phyloP scores from a whole-genome alignment of 108 stramenopile species.

The Licmophora abbreviata region DNA sequence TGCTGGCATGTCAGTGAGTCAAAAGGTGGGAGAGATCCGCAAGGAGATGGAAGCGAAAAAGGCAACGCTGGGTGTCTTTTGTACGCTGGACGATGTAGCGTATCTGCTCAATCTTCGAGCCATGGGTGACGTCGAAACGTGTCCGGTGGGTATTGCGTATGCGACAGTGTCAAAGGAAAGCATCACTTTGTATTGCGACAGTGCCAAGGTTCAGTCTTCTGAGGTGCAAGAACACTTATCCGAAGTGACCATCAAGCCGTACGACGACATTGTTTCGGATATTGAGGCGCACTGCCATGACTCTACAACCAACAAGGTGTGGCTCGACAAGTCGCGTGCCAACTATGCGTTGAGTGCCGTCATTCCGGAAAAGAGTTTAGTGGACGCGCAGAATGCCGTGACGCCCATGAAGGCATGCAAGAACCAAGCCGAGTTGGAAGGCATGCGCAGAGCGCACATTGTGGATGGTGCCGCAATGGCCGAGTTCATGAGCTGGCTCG shows the following conservation, averaged over 20 bases:
- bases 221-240: constrained; percentile 53
- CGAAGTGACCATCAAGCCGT: constrained; percentile 54
- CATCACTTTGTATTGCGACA: constrained; percentile 68
- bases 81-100: constrained; percentile 92
- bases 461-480: constrained; percentile 96
- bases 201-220: constrained; percentile 41
- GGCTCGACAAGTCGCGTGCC: constrained; percentile 56
- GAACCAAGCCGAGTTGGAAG: constrained; percentile 86
- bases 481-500: constrained; percentile 85
- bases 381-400: constrained; percentile 77
- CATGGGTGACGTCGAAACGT: constrained; percentile 82
- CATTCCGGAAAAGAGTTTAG: constrained; percentile 38
- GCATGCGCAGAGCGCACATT: constrained; percentile 87
- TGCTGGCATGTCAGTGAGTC: constrained; percentile 71
- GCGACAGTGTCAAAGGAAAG: constrained; percentile 68
- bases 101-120: constrained; percentile 92
- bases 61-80: constrained; percentile 81
- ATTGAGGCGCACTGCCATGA: constrained; percentile 44
- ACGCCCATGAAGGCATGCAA: constrained; percentile 92
- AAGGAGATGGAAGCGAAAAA: constrained; percentile 60
- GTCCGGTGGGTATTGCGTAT: constrained; percentile 91
- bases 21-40: constrained; percentile 75
- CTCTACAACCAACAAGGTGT: constrained; percentile 40
- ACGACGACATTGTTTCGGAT: constrained; percentile 53
- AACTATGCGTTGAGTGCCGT: constrained; percentile 55